phyloP scores from a whole-genome alignment of 257 asterid species.

The Eucommia ulmoides region DNA sequence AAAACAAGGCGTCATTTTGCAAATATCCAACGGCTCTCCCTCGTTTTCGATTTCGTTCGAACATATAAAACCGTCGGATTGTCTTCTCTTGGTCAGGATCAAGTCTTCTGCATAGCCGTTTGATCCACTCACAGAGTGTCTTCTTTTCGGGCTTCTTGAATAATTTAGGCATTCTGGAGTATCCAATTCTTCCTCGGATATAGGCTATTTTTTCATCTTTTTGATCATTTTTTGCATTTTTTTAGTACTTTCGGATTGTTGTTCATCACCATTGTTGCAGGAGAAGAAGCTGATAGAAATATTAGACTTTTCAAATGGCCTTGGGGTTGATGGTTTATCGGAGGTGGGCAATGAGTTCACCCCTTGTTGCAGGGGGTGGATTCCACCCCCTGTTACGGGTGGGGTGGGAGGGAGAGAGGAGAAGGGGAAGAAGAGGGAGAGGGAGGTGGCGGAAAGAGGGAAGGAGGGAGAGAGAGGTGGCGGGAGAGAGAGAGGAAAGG shows the following conservation, averaged over 20 bases:
- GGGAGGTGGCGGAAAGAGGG: no score
- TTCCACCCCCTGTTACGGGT: no score
- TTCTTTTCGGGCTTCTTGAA: conserved; percentile 25
- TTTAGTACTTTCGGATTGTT: conserved; percentile 30
- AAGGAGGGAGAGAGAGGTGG: no score
- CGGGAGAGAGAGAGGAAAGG: no score
- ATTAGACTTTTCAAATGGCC: conserved; percentile 29
- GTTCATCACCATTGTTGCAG: conserved; percentile 38
- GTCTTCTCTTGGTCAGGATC: conserved; percentile 47
- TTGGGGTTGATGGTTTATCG: conserved; percentile 34
- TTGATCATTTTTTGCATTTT: conserved; percentile 44
- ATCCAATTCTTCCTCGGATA: conserved; percentile 55
- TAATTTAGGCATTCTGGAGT: conserved; percentile 24
- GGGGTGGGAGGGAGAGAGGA: no score
- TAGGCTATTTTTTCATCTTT: conserved; percentile 78
- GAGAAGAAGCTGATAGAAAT: conserved; percentile 49
- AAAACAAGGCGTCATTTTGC: conserved; percentile 37
- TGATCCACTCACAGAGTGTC: conserved; percentile 83
- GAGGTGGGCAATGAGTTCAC: no score
- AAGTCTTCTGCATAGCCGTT: conserved; percentile 40
- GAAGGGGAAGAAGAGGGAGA: no score
- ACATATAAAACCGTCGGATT: conserved; percentile 65
- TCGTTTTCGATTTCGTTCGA: conserved; percentile 54
- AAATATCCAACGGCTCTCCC: conserved; percentile 27
- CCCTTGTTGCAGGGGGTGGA: no score